A percentile compares a stretch with the other conserved stretches of the same genome.
phyloP scores from a whole-genome alignment of 257 asterid species.

The Fraxinus anomala region DNA sequence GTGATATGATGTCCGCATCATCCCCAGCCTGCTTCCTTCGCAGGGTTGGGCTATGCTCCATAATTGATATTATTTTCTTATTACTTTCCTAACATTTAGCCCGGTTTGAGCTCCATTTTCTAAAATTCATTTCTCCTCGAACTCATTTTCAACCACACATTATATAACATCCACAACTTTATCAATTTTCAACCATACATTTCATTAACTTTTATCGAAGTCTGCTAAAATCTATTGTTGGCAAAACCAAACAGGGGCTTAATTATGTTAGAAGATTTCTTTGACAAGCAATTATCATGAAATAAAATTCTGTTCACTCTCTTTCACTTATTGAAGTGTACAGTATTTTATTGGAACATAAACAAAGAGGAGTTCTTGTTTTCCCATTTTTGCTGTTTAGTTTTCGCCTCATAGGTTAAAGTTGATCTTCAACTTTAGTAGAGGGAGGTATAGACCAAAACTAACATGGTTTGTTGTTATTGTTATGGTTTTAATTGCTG shows the following conservation, averaged over 20 bases:
- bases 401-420: not conserved
- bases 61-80: too few species aligned
- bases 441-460: not conserved
- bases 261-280: not conserved
- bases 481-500: not conserved
- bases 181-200: too few species aligned
- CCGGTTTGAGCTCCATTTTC: too few species aligned
- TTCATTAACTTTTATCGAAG: too few species aligned
- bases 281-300: not conserved
- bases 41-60: not conserved
- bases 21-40: not conserved
- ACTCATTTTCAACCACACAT: too few species aligned
- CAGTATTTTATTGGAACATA: not conserved
- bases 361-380: not conserved
- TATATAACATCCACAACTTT: too few species aligned
- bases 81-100: not conserved
- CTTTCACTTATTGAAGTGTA: not conserved
- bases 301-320: not conserved
- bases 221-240: too few species aligned
- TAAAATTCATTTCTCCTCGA: too few species aligned
- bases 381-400: not conserved
- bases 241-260: too few species aligned
- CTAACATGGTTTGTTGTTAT: not conserved
- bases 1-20: too few species aligned
- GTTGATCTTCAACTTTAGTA: not conserved